These are phyloP conservation scores for thale cress (Arabidopsis thaliana) DNA, from an alignment of 345 rosid species.

Conservation along the genomic window TAIR10.1 NC_003070.9:3149001-3149500, in stretches of 20 bases:
- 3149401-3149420: conserved; percentile 80
- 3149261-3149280: conserved; percentile 14
- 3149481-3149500: conserved; percentile 96
- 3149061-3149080: conserved; percentile 87
- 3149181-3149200: conserved; percentile 18
- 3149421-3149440: conserved; percentile 74
- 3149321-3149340: conserved; percentile 11
- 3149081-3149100: conserved; percentile 52
- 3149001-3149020: conserved; percentile 76
- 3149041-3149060: conserved; percentile 87
- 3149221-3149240: conserved; percentile 10
- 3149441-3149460: conserved; percentile 91
- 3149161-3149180: conserved; percentile 16
- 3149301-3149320: background rate
- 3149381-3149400: conserved; percentile 77
- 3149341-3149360: conserved; percentile 18
- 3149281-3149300: conserved; percentile 9
- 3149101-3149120: conserved; percentile 30
- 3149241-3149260: conserved; percentile 7
- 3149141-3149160: conserved; percentile 15
- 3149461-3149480: conserved; percentile 97
- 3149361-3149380: conserved; percentile 42
- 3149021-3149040: conserved; percentile 84
- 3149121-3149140: conserved; percentile 22
- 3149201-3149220: conserved; percentile 4